Evolutionary conservation across 176 grass and related monocot genomes (phyloP), one percentile per base, ranked within the genome.

Genomic region (Puya raimondii): DNA sequence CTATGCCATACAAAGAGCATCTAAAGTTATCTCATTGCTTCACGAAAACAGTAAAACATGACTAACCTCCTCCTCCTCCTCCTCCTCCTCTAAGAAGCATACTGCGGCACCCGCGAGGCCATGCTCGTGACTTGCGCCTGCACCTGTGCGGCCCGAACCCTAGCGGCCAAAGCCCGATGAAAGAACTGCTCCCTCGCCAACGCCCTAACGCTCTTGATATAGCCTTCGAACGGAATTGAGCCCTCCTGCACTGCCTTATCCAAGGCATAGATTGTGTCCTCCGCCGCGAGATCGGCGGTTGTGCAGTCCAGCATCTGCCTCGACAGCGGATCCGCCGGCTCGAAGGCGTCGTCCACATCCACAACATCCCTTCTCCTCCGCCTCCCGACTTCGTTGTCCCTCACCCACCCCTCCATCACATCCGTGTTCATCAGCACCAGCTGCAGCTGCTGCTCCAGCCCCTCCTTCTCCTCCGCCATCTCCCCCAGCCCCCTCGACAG

Each of bases 161-260:
- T 87, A 47, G 91, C 88, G 6, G 76, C 79, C 12, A 85, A 47
- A 7, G 83, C 91, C 0, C 85, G 77, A 21, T 91, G 85, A 67
- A 86, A 96, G 48, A 91, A 96, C 78, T 96, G 91, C 13, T 96
- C 91, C 59, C 91, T 75, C 1, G 80, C 73, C 11, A 91, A 70
- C 2, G 74, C 72, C 0, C 91, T 89, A 47, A 86, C 82, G 14
- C 74, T 86, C 80, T 84, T 88, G 68, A 96, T 72, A 68, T 96
- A 96, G 48, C 70, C 78, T 3, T 96, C 91, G 26, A 88, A 88
- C 1, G 82, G 82, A 50, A 96, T 73, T 0, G 82, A 67, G 2
- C 91, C 91, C 65, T 96, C 91, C 66, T 96, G 91, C 50, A 82
- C 75, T 0, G 91, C 91, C 74, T 88, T 96, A 78, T 96, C 91